These are phyloP conservation scores for Trichoderma brevicompactum DNA, from an alignment of 2,329 filamentous ascomycete species.

Conservation along the genomic window DNA sequence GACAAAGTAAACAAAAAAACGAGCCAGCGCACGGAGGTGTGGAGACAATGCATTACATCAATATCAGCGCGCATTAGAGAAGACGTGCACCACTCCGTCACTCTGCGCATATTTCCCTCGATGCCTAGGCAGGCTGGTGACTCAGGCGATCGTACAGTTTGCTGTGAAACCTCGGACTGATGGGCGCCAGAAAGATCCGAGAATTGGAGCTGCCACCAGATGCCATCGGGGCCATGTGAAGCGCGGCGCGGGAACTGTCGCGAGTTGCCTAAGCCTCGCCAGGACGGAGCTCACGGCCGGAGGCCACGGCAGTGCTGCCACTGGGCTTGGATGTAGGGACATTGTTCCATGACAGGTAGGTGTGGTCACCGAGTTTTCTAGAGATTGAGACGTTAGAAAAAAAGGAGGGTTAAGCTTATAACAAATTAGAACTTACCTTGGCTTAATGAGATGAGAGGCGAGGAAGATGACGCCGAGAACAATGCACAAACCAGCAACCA, in stretches of 20 bases:
- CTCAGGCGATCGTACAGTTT: slow-evolving; percentile 22
- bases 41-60: slow-evolving; percentile 11
- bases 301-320: slow-evolving; percentile 51
- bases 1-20: slow-evolving; percentile 1
- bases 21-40: not conserved
- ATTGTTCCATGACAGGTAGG: slow-evolving; percentile 94
- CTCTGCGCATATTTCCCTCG: not conserved
- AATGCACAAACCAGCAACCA: slow-evolving; percentile 91
- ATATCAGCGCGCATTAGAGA: not conserved
- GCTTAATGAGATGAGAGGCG: slow-evolving; percentile 86
- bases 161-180: slow-evolving; percentile 16
- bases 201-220: slow-evolving; percentile 14
- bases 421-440: slow-evolving; percentile 63
- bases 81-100: not conserved
- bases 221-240: slow-evolving; percentile 27
- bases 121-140: slow-evolving; percentile 3
- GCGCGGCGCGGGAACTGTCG: slow-evolving; percentile 35
- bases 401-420: not conserved
- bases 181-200: slow-evolving; percentile 9
- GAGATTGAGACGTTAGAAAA: not conserved
- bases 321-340: slow-evolving; percentile 51
- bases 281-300: slow-evolving; percentile 60
- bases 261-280: slow-evolving; percentile 48
- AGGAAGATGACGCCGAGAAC: slow-evolving; percentile 87
- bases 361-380: slow-evolving; percentile 97